Evolutionary conservation across 306 rosid genomes (phyloP).

Genomic region (Astragalus glycyphyllos): DNA sequence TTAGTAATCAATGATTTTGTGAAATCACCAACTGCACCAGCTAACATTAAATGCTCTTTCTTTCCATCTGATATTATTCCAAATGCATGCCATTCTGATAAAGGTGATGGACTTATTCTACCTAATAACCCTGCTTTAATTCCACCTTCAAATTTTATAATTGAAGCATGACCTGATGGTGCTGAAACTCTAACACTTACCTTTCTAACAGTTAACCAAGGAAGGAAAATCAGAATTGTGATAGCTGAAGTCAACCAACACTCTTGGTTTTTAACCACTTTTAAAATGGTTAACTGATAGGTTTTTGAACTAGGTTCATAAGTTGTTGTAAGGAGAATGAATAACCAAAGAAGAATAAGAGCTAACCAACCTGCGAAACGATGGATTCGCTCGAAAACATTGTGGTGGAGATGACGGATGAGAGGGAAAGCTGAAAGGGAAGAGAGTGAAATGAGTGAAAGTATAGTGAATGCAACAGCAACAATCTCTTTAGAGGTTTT

Average conservation of each 20-base stretch:
- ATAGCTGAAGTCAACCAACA: slow-evolving; percentile 62
- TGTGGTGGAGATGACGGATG: slow-evolving; percentile 74
- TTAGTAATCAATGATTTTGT: slow-evolving; percentile 57
- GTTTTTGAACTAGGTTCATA: slow-evolving; percentile 52
- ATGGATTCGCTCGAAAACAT: slow-evolving; percentile 66
- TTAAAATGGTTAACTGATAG: slow-evolving; percentile 37
- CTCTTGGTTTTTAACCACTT: slow-evolving; percentile 51
- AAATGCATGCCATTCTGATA: slow-evolving; percentile 80
- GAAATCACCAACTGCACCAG: slow-evolving; percentile 76
- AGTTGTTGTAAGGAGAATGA: slow-evolving; percentile 46
- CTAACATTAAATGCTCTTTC: slow-evolving; percentile 65
- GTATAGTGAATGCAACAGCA: slow-evolving; percentile 55
- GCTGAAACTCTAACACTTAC: slow-evolving; percentile 42
- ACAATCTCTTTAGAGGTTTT: slow-evolving; percentile 55
- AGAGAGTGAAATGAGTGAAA: slow-evolving; percentile 61
- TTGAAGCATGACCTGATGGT: slow-evolving; percentile 65
- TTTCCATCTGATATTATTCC: slow-evolving; percentile 71
- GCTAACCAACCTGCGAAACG: slow-evolving; percentile 73
- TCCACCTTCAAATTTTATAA: slow-evolving; percentile 65
- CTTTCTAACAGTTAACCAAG: slow-evolving; percentile 62
- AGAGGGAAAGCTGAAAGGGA: slow-evolving; percentile 75
- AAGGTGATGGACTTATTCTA: slow-evolving; percentile 67
- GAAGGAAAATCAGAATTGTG: slow-evolving; percentile 56
- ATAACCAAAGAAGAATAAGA: slow-evolving; percentile 60
- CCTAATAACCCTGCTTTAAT: slow-evolving; percentile 64